These are phyloP conservation scores for Trichoderma reesei DNA, from an alignment of 495 filamentous ascomycete genomes.

Conservation along the genomic window DNA sequence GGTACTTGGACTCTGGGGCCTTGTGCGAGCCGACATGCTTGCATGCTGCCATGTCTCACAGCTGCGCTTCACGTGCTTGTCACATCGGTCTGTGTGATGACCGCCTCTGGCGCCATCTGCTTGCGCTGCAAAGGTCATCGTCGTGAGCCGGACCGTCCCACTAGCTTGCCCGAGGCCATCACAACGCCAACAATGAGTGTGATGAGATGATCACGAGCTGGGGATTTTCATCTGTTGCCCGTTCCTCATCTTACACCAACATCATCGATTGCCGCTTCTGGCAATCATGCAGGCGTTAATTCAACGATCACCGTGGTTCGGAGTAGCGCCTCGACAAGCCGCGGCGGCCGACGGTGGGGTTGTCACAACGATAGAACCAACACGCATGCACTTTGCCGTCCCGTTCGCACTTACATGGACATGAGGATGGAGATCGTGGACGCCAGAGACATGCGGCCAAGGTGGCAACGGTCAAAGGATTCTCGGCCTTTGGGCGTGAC, in stretches of 20 bases:
- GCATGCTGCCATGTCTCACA: not conserved
- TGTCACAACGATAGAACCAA: constrained; percentile 4
- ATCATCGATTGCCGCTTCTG: not conserved
- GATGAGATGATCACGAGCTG: not conserved
- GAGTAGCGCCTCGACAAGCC: not conserved
- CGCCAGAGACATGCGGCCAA: not conserved
- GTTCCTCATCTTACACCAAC: too few relatives aligned
- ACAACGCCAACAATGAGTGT: not conserved
- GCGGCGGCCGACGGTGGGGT: not conserved
- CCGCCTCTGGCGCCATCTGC: not conserved
- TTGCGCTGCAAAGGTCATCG: not conserved
- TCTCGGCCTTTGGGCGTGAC: not conserved
- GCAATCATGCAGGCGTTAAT: not conserved
- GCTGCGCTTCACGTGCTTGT: not conserved
- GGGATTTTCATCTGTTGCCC: not conserved
- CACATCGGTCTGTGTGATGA: not conserved
- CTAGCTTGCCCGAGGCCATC: constrained; percentile 5
- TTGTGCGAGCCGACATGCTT: not conserved
- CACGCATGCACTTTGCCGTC: not conserved
- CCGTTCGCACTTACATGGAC: constrained; percentile 1
- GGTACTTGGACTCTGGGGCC: not conserved
- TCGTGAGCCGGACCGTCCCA: constrained; percentile 6
- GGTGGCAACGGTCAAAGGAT: not conserved
- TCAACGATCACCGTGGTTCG: too few relatives aligned
- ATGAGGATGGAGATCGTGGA: too few relatives aligned